Evolutionary conservation across 768 basidiomycete genomes (phyloP).

Genomic region (Holtermannia corniformis): DNA sequence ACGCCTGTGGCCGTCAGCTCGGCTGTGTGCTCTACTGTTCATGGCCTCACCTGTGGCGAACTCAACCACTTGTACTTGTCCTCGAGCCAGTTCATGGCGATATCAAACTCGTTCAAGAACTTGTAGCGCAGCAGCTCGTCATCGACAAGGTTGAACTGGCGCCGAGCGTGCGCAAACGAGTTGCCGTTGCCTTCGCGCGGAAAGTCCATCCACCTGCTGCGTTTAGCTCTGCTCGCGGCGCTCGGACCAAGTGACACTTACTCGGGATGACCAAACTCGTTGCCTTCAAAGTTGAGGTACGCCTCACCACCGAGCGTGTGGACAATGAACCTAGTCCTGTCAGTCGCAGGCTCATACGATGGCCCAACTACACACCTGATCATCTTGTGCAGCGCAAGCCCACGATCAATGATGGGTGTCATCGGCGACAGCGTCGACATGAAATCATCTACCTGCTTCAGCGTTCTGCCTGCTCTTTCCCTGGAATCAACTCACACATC

Average conservation of each 20-base stretch:
- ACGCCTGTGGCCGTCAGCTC: conserved; percentile 50
- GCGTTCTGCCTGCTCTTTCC: neutral
- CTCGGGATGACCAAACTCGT: conserved; percentile 99
- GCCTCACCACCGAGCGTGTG: conserved; percentile 94
- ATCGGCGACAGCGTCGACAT: conserved; percentile 81
- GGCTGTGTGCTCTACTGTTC: neutral
- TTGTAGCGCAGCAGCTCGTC: conserved; percentile 77
- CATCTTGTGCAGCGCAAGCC: conserved; percentile 91
- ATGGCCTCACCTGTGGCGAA: conserved; percentile 56
- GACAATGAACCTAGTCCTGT: conserved; percentile 58
- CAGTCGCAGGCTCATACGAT: neutral
- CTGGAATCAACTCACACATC: conserved; percentile 66
- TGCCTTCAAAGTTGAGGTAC: conserved; percentile 95
- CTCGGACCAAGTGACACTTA: conserved; percentile 34
- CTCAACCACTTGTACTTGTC: conserved; percentile 74
- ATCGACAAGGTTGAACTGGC: conserved; percentile 93
- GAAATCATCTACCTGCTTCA: conserved; percentile 57
- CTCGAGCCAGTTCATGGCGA: conserved; percentile 79
- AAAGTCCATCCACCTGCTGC: conserved; percentile 82
- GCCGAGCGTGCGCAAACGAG: conserved; percentile 92
- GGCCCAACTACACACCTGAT: conserved; percentile 63
- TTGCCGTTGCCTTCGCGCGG: conserved; percentile 90
- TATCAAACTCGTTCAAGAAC: conserved; percentile 89
- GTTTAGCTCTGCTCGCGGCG: neutral
- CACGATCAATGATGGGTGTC: conserved; percentile 78